Evolutionary conservation across 2,329 filamentous ascomycete genomes (phyloP), one percentile per base, ranked within the genome.

Genomic region (Pseudocercospora crystallina): DNA sequence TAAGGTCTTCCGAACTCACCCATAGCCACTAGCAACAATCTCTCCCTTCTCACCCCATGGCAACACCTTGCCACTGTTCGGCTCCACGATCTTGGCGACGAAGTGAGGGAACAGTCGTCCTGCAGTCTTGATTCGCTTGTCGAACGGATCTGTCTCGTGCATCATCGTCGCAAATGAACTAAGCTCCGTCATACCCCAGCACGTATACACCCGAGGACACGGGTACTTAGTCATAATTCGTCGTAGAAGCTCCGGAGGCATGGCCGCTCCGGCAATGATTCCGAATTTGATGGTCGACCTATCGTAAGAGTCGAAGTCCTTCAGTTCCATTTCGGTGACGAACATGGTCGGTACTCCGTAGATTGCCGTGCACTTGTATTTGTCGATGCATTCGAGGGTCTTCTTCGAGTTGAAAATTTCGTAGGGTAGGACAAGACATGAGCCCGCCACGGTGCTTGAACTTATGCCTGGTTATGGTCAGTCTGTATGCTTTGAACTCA

Each of bases 291-390:
- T 59, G 11, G 59, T 56, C 9, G 61, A 64, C 33, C 55, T 54
- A 47, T 63, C 56, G 20, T 49, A 53, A 14, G 51, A 50, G 12
- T 58, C 53, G 34, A 61, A 61, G 15, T 59, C 58, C 44, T 60
- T 59, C 41, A 53, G 38, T 33, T 59, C 62, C 62, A 64, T 62
- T 37, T 60, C 59, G 8, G 84, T 83, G 65, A 90, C 86, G 68
- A 90, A 90, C 89, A 92, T 92, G 49, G 89, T 87, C 0, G 89
- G 89, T 0, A 92, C 89, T 31, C 89, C 89, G 65, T 91, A 87
- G 0, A 92, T 76, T 0, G 85, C 88, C 0, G 89, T 92, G 67
- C 73, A 75, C 31, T 62, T 65, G 48, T 76, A 73, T 8, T 67
- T 64, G 5, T 68, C 67, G 34, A 92, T 81, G 47, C 52, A 58